phyloP scores from a whole-genome alignment of 805 yeast species.

The Naumovozyma baii region DNA sequence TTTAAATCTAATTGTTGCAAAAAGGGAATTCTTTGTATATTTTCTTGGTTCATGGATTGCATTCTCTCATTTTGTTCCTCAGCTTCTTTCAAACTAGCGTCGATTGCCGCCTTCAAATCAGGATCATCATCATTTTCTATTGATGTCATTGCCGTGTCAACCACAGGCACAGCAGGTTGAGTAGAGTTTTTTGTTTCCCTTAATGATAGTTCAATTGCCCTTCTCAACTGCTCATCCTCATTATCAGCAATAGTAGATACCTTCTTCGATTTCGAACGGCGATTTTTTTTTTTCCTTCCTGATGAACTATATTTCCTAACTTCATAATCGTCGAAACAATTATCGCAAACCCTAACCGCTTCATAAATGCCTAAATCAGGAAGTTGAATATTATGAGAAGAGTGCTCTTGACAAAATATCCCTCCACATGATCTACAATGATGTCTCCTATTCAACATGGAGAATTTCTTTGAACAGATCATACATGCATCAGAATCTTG shows the following conservation, averaged over 20 bases:
- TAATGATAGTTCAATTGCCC: conserved; percentile 72
- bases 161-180: conserved; percentile 25
- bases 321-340: conserved; percentile 60
- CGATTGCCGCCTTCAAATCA: conserved; percentile 89
- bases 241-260: conserved; percentile 36
- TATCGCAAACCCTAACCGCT: conserved; percentile 90
- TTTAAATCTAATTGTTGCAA: conserved; percentile 33
- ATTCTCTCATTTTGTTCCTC: conserved; percentile 33
- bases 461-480: conserved; percentile 76
- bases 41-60: conserved; percentile 5
- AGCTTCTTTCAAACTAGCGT: conserved; percentile 75
- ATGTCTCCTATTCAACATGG: conserved; percentile 81
- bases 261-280: conserved; percentile 10
- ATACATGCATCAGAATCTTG: conserved; percentile 90
- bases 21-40: conserved; percentile 4
- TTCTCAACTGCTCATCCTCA: conserved; percentile 67
- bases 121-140: conserved; percentile 61
- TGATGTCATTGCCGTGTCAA: conserved; percentile 5
- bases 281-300: conserved; percentile 8
- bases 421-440: conserved; percentile 98
- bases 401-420: conserved; percentile 77
- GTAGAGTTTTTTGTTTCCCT: conserved; percentile 35
- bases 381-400: conserved; percentile 59
- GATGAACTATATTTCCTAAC: conserved; percentile 26
- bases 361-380: conserved; percentile 80